phyloP scores from a whole-genome alignment of 345 rosid genomes.

The Microthlaspi erraticum region DNA sequence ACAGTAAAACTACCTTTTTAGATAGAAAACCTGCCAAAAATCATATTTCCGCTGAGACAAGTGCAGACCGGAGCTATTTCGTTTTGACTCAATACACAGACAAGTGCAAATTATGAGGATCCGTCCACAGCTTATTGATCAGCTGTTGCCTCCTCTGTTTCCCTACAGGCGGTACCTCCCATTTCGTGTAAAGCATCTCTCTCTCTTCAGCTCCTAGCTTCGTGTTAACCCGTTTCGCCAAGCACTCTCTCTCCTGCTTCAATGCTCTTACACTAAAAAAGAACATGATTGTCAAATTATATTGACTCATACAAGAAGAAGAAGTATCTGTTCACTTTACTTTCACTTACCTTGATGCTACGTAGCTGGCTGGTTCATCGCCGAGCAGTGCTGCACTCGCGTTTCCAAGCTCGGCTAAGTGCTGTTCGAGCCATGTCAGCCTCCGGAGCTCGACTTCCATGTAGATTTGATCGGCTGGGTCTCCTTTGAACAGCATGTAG shows the following conservation, averaged over 20 bases:
- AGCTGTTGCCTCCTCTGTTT: constrained; percentile 88
- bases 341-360: constrained; percentile 94
- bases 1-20: too few relatives aligned
- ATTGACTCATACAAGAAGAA: not conserved
- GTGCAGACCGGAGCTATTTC: too few relatives aligned
- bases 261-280: constrained; percentile 70
- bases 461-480: constrained; percentile 81
- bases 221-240: constrained; percentile 79
- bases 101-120: constrained; percentile 78
- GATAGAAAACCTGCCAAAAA: too few relatives aligned
- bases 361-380: constrained; percentile 89
- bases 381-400: constrained; percentile 94
- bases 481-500: constrained; percentile 81
- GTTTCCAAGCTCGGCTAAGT: constrained; percentile 90
- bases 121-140: constrained; percentile 87
- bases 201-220: constrained; percentile 80
- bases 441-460: constrained; percentile 92
- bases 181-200: constrained; percentile 74
- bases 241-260: constrained; percentile 85
- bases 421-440: constrained; percentile 91
- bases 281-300: constrained; percentile 4
- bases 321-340: not conserved
- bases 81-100: too few relatives aligned
- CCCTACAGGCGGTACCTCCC: constrained; percentile 83
- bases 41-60: too few relatives aligned